Percentiles rank a stretch among this genome's conserved stretches.
Conservation (phyloP, 257 asterid species). For the Nemophila menziesii region DNA sequence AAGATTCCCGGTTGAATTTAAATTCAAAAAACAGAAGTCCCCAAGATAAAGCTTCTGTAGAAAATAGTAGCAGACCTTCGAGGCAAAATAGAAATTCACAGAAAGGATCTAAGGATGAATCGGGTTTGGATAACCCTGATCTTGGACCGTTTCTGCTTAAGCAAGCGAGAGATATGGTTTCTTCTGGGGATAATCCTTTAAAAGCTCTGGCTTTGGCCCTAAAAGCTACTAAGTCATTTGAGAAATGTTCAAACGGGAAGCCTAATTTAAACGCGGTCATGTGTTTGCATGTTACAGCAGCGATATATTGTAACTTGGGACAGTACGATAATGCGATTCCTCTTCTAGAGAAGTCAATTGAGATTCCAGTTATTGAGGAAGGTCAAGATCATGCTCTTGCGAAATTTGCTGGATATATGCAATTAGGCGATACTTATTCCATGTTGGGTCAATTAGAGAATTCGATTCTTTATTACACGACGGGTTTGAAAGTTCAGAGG, state of each 20-base stretch:
- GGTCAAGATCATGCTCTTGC: conserved; percentile 92
- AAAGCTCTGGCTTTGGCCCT: conserved; percentile 67
- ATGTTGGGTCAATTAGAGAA: conserved; percentile 85
- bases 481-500: conserved; percentile 71
- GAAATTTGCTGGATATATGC: conserved; percentile 92
- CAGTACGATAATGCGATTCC: conserved; percentile 75
- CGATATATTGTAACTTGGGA: conserved; percentile 68
- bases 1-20: conserved; percentile 26
- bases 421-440: conserved; percentile 78
- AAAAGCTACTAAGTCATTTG: conserved; percentile 78
- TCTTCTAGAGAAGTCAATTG: conserved; percentile 49
- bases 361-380: conserved; percentile 60
- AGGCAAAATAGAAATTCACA: conserved; percentile 34
- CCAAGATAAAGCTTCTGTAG: conserved; percentile 28
- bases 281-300: conserved; percentile 86
- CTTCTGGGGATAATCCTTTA: conserved; percentile 70
- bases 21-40: conserved; percentile 43
- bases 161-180: conserved; percentile 81
- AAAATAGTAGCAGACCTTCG: conserved; percentile 22
- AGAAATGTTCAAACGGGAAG: conserved; percentile 58
- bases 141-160: conserved; percentile 81
- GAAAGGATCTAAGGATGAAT: conserved; percentile 42
- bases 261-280: conserved; percentile 66
- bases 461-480: conserved; percentile 47
- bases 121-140: conserved; percentile 52